Base-by-base conservation (phyloP, 1,139 yeast species). In the Groenewaldozyma auringiensis region DNA sequence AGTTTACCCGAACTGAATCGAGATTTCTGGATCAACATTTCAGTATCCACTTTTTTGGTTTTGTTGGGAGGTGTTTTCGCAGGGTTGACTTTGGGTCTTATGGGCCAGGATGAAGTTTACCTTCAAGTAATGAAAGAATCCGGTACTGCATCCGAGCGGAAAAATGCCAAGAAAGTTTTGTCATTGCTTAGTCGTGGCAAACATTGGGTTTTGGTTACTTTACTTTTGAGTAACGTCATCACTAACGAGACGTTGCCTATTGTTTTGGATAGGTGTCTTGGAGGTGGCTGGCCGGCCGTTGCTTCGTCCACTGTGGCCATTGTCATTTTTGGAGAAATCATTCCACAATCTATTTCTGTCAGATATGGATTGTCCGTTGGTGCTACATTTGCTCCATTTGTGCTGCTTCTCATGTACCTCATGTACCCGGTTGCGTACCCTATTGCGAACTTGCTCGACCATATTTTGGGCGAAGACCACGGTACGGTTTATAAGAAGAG, bases 221-320 rank as follows among this genome's bases (percentile, higher is more conserved):
- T 92, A 50, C 73, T 92, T 51, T 70, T 89, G 39, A 21, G 65
- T 41, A 92, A 92, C 60, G 97, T 92, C 44, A 86, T 92, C 62
- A 92, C 97, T 43, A 92, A 92, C 65, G 98, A 92, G 65, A 83
- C 96, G 1, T 73, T 92, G 50, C 98, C 98, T 1, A 92, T 92
- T 57, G 95, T 92, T 16, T 74, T 92, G 53, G 97, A 92, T 63
- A 74, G 94, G 48, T 83, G 89, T 58, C 75, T 92, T 22, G 97
- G 97, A 41, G 97, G 98, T 39, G 98, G 98, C 2, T 84, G 95
- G 87, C 92, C 94, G 13, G 98, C 98, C 0, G 95, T 92, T 41
- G 88, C 88, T 20, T 76, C 92, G 9, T 83, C 96, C 13, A 89
- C 98, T 0, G 92, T 85, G 2, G 79, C 92, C 29, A 92, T 92